These are phyloP conservation scores for Mikania micrantha DNA, from an alignment of 129 eudicot species.

Conservation along the genomic window DNA sequence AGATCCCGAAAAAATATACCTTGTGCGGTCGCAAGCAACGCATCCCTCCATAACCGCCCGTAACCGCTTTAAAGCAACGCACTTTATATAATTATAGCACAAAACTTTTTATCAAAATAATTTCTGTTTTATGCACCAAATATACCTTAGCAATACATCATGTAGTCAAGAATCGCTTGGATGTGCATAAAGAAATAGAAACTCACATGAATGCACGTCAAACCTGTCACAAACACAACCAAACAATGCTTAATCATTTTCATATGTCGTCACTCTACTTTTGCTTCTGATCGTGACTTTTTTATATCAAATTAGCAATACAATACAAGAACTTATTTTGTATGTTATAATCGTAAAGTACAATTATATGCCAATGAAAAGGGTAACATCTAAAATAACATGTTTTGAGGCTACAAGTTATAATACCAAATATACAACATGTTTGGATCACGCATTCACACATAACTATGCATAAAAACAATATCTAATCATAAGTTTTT, in stretches of 20 bases:
- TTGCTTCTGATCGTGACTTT: constrained; percentile 9
- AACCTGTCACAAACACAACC: constrained; percentile 10
- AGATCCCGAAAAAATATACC: no score
- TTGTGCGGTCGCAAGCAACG: no score
- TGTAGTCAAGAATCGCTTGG: background rate
- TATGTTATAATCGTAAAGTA: background rate
- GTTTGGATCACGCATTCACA: no score
- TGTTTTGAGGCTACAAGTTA: no score
- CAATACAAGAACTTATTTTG: background rate
- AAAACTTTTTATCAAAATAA: no score
- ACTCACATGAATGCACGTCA: constrained; percentile 15
- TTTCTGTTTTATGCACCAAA: background rate
- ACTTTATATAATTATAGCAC: no score
- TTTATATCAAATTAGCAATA: constrained; percentile 16
- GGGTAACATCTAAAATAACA: no score
- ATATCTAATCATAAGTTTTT: no score
- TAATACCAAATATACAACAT: no score
- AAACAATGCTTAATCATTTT: constrained; percentile 8
- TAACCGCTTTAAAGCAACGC: no score
- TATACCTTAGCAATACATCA: background rate
- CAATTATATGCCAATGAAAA: background rate
- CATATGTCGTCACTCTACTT: background rate
- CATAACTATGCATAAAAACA: no score
- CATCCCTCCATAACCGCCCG: no score
- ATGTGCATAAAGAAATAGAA: background rate